Evolutionary conservation across 1,139 yeast species (phyloP).

Genomic region (Pichia norvegensis): DNA sequence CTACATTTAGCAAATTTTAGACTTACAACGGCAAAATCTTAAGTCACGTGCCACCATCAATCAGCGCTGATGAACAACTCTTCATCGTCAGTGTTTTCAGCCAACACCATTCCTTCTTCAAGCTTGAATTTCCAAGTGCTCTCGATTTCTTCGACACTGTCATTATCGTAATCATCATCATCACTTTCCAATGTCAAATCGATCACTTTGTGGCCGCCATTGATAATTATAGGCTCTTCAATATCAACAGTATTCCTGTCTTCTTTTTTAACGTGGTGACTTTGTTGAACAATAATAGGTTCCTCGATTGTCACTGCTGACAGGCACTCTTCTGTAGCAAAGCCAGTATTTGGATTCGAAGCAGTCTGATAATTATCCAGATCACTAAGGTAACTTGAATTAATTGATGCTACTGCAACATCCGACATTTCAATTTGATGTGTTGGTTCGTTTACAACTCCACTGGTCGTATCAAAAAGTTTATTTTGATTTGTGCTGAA

Average conservation of each 20-base stretch:
- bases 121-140: neutral
- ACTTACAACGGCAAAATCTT: neutral
- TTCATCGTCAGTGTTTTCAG: slow-evolving; percentile 11
- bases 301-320: neutral
- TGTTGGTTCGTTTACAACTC: neutral
- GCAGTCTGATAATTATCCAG: neutral
- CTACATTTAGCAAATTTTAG: too few species aligned
- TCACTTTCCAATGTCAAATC: neutral
- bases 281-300: neutral
- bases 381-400: neutral
- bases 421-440: neutral
- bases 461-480: neutral
- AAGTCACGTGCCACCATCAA: neutral
- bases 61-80: neutral
- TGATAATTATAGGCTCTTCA: neutral
- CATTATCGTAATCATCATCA: neutral
- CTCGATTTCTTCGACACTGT: neutral
- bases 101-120: slow-evolving; percentile 2
- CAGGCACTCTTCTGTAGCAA: neutral
- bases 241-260: too few species aligned
- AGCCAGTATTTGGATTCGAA: neutral
- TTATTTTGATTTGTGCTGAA: neutral
- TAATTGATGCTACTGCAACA: neutral
- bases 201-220: neutral
- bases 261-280: neutral